phyloP scores from a whole-genome alignment of 1,139 yeast genomes.

The Kodamaea sp. region DNA sequence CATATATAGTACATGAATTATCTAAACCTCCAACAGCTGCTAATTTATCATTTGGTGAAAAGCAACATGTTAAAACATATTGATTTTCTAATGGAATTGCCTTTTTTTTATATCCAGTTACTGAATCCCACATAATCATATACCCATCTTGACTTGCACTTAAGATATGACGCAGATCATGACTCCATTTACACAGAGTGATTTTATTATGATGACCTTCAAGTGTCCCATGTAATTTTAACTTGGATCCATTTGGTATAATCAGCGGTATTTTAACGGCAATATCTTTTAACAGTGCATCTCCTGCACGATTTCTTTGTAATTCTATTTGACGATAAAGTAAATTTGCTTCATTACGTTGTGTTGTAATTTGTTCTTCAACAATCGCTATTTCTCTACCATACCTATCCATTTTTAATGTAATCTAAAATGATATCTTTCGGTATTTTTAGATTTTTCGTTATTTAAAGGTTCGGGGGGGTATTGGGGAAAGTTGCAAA shows the following conservation, averaged over 20 bases:
- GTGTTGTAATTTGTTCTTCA: conserved; percentile 25
- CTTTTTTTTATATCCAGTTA: conserved; percentile 66
- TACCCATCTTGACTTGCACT: conserved; percentile 88
- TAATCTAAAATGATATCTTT: no score
- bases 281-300: conserved; percentile 42
- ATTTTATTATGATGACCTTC: conserved; percentile 78
- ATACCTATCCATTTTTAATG: no score
- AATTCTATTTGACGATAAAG: conserved; percentile 49
- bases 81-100: conserved; percentile 69
- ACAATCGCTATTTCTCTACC: conserved; percentile 1
- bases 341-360: conserved; percentile 45
- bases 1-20: conserved; percentile 71
- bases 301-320: conserved; percentile 40
- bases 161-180: conserved; percentile 54
- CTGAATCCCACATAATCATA: conserved; percentile 79
- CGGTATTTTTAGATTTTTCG: no score
- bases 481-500: neutral
- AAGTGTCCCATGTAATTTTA: conserved; percentile 40
- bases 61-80: conserved; percentile 77
- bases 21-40: conserved; percentile 85
- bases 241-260: conserved; percentile 30
- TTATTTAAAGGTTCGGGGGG: no score
- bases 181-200: conserved; percentile 64
- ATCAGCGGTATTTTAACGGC: conserved; percentile 28
- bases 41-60: conserved; percentile 60